Evolutionary conservation across 1,284 basidiomycete genomes (phyloP).

Genomic region (Trametes versicolor): DNA sequence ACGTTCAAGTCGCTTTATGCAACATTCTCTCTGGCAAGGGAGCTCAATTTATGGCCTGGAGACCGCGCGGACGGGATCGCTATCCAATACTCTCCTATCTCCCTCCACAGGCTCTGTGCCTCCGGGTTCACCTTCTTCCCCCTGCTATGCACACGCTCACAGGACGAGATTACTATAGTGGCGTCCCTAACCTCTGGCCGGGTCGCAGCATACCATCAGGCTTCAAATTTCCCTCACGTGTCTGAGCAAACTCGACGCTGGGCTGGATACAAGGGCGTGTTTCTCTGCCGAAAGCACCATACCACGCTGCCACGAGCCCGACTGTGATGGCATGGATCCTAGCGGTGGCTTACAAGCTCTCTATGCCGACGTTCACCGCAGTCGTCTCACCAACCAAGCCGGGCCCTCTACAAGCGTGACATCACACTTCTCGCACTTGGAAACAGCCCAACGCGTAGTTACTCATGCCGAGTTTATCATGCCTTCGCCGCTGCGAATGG

Average conservation of each 20-base stretch:
- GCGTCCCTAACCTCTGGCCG: neutral
- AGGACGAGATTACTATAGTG: neutral
- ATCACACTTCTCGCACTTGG: neutral
- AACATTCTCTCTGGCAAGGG: neutral
- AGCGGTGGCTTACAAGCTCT: neutral
- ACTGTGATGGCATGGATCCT: neutral
- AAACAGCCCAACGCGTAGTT: neutral
- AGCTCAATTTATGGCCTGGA: neutral
- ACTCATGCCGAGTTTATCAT: neutral
- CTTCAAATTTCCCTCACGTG: neutral
- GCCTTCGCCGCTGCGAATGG: neutral
- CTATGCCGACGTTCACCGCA: neutral
- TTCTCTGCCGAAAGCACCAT: neutral
- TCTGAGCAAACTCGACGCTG: neutral
- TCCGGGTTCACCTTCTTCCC: neutral
- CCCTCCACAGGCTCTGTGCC: neutral
- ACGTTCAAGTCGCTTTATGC: neutral
- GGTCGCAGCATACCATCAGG: neutral
- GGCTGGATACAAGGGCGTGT: neutral
- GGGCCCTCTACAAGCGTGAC: neutral
- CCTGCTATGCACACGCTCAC: neutral
- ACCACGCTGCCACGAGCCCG: neutral
- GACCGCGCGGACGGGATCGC: neutral
- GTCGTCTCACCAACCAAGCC: neutral
- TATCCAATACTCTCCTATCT: no score